Conservation (phyloP, 306 rosid genomes). For the Albizia julibrissin region DNA sequence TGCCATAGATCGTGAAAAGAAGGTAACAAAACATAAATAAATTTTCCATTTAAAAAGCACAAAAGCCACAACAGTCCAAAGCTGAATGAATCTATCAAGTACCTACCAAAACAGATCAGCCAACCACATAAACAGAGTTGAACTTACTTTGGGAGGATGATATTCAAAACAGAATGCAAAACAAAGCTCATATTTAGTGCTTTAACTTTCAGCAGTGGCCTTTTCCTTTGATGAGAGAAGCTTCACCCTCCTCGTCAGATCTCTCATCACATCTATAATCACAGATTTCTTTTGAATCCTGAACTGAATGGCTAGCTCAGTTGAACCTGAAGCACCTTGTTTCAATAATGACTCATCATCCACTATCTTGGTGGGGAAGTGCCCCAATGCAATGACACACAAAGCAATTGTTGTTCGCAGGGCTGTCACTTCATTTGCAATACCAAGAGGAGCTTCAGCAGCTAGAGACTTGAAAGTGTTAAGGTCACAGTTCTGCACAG, state of each 20-base stretch:
- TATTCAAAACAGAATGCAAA: neutral
- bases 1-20: too few relatives aligned
- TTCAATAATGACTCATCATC: constrained; percentile 77
- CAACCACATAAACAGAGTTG: neutral
- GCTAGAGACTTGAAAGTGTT: constrained; percentile 61
- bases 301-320: constrained; percentile 74
- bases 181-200: neutral
- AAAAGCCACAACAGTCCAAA: too few relatives aligned
- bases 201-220: constrained; percentile 39
- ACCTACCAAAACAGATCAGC: neutral
- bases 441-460: constrained; percentile 83
- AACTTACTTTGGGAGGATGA: neutral
- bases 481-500: constrained; percentile 61
- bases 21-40: too few relatives aligned
- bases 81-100: neutral
- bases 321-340: constrained; percentile 57
- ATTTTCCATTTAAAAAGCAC: too few relatives aligned
- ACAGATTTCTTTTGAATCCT: constrained; percentile 81
- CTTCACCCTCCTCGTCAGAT: constrained; percentile 80
- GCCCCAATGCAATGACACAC: constrained; percentile 84
- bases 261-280: constrained; percentile 72
- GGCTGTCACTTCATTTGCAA: constrained; percentile 68
- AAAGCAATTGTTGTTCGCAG: constrained; percentile 74
- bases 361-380: constrained; percentile 89
- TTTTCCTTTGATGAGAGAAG: constrained; percentile 59